A percentile compares a stretch with the other conserved stretches of the same genome.
These are phyloP conservation scores for Penicillium coprophilum DNA, from an alignment of 495 filamentous ascomycete genomes.

Conservation along the genomic window DNA sequence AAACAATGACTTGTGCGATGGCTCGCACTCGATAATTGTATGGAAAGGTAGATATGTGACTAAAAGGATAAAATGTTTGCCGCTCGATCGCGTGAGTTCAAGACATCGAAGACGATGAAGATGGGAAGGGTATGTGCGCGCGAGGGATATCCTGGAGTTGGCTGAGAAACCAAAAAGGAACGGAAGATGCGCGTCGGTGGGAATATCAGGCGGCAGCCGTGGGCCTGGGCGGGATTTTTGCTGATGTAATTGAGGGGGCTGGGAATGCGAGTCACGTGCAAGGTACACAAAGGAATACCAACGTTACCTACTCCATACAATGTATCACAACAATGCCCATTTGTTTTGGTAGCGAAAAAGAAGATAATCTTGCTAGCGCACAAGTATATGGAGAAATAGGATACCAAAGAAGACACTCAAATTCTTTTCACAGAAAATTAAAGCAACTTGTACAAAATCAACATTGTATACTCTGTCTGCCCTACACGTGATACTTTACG, in stretches of 20 bases:
- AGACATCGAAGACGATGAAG: constrained; percentile 14
- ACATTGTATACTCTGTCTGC: neutral
- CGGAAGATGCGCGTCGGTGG: constrained; percentile 30
- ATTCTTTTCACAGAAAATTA: neutral
- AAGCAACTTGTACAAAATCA: neutral
- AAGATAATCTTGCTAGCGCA: neutral
- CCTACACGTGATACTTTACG: constrained; percentile 11
- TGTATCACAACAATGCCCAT: neutral
- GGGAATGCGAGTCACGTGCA: constrained; percentile 16
- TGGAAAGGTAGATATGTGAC: constrained; percentile 3
- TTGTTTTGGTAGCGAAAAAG: neutral
- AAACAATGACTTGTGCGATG: constrained; percentile 35
- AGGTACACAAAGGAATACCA: neutral
- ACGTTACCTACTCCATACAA: neutral
- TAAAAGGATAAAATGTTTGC: constrained; percentile 8
- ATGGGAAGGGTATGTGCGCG: constrained; percentile 11
- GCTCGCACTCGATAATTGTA: constrained; percentile 13
- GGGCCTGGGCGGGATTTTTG: constrained; percentile 17
- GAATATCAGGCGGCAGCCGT: constrained; percentile 24
- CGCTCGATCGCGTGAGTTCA: constrained; percentile 18
- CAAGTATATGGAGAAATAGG: neutral
- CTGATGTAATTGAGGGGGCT: constrained; percentile 32
- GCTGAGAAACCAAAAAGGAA: constrained; percentile 27
- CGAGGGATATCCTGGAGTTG: constrained; percentile 26
- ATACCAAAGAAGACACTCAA: neutral